Base-by-base conservation (phyloP, 2,329 filamentous ascomycete genomes). In the Phoma sp. region DNA sequence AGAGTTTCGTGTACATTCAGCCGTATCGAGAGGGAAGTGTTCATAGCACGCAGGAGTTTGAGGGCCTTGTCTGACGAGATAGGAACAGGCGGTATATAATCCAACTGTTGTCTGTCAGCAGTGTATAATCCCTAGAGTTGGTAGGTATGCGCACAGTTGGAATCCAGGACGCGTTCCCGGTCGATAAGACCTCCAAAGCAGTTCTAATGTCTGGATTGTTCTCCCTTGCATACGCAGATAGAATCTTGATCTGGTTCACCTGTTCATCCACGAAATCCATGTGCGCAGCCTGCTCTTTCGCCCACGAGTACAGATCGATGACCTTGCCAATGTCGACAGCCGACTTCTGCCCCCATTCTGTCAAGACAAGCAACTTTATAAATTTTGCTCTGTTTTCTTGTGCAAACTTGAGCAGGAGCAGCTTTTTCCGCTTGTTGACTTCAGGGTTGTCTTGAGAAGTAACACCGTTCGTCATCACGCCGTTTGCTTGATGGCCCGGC, bases 141-240 rank as follows among this genome's bases (percentile, higher is more conserved):
- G 17, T 13, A 46, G 41, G 24, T 25, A 32, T 49, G 80, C 84
- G 77, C 78, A 90, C 87, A 74, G 95, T 88, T 48, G 93, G 88
- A 80, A 96, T 87, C 83, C 88, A 91, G 4, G 86, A 82, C 22
- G 89, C 88, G 65, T 86, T 87, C 37, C 91, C 92, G 8, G 87
- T 92, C 6, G 91, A 88, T 50, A 99, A 79, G 24, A 96, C 84
- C 67, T 97, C 88, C 39, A 97, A 80, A 7, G 95, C 94, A 19
- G 92, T 97, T 73, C 89, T 90, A 46, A 99, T 81, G 77, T 99
- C 96, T 1, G 95, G 95, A 69, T 92, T 94, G 4, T 91, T 91
- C 69, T 96, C 82, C 66, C 92, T 89, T 38, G 90, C 90, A 65
- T 81, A 82, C 9, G 84, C 83, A 60, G 96, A 82, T 65, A 88